Conservation (phyloP, 805 yeast genomes). For the Cyberlindnera saturnus region DNA sequence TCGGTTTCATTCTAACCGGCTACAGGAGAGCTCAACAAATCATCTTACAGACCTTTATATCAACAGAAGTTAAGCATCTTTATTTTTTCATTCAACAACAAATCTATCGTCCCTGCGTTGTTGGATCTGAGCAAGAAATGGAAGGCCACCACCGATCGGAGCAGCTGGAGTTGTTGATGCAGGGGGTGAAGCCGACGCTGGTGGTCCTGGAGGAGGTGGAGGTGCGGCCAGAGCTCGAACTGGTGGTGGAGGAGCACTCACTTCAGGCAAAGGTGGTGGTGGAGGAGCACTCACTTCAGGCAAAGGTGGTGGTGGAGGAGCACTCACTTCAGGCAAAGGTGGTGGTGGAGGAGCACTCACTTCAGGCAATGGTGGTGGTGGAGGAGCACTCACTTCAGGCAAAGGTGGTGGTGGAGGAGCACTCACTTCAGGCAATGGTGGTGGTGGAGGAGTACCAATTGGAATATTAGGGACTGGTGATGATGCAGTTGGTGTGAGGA, state of each 20-base stretch:
- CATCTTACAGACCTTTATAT: too few relatives aligned
- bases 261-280: slow-evolving; percentile 25
- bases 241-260: slow-evolving; percentile 17
- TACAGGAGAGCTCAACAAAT: too few relatives aligned
- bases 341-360: slow-evolving; percentile 18
- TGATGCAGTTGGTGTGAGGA: slow-evolving; percentile 21
- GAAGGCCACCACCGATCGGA: slow-evolving; percentile 34
- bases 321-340: slow-evolving; percentile 22
- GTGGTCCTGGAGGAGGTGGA: slow-evolving; percentile 17
- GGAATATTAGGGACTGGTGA: slow-evolving; percentile 16
- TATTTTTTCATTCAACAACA: slow-evolving; percentile 33
- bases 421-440: slow-evolving; percentile 28
- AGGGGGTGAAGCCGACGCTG: slow-evolving; percentile 11
- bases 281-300: slow-evolving; percentile 23
- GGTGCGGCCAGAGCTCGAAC: slow-evolving; percentile 15
- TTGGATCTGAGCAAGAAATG: slow-evolving; percentile 46
- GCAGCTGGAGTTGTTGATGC: slow-evolving; percentile 12
- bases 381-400: slow-evolving; percentile 21
- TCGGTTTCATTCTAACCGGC: too few relatives aligned
- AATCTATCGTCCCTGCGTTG: slow-evolving; percentile 40
- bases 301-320: slow-evolving; percentile 26
- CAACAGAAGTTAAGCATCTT: neutral
- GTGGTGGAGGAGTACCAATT: slow-evolving; percentile 17
- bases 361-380: slow-evolving; percentile 28
- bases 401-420: slow-evolving; percentile 13